Percentiles rank a stretch among this genome's conserved stretches.
Evolutionary conservation across 192 early-diverging fungal species (phyloP).

Genomic region (Endogone sp.): DNA sequence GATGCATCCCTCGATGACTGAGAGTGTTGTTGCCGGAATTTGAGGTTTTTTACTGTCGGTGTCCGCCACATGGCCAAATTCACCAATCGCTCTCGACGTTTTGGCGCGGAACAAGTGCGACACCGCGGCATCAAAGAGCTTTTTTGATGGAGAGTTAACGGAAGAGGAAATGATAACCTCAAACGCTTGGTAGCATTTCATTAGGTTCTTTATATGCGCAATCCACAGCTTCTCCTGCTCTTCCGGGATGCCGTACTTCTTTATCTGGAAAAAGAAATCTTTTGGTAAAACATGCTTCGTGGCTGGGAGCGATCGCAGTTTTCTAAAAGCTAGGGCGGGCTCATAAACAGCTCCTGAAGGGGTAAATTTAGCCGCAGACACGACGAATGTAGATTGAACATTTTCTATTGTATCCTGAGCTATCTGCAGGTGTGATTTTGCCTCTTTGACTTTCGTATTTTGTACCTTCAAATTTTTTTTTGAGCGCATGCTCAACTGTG

Average conservation of each 20-base stretch:
- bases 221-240: slow-evolving; percentile 14
- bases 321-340: neutral
- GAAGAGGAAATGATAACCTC: neutral
- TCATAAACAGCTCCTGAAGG: neutral
- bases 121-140: slow-evolving; percentile 24
- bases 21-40: neutral
- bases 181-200: neutral
- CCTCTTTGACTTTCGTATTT: neutral
- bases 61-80: neutral
- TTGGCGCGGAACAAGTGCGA: slow-evolving; percentile 25
- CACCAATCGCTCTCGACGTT: neutral
- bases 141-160: slow-evolving; percentile 14
- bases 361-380: neutral
- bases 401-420: neutral
- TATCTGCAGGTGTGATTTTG: neutral
- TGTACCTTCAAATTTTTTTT: slow-evolving; percentile 13
- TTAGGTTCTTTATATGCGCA: neutral
- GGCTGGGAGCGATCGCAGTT: neutral
- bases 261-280: neutral
- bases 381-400: neutral
- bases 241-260: slow-evolving; percentile 10
- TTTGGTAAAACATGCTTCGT: neutral
- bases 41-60: neutral
- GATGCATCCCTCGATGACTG: slow-evolving; percentile 24
- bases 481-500: slow-evolving; percentile 17